Base-by-base conservation (phyloP, 176 grass and related monocot species). In the Avena eriantha region DNA sequence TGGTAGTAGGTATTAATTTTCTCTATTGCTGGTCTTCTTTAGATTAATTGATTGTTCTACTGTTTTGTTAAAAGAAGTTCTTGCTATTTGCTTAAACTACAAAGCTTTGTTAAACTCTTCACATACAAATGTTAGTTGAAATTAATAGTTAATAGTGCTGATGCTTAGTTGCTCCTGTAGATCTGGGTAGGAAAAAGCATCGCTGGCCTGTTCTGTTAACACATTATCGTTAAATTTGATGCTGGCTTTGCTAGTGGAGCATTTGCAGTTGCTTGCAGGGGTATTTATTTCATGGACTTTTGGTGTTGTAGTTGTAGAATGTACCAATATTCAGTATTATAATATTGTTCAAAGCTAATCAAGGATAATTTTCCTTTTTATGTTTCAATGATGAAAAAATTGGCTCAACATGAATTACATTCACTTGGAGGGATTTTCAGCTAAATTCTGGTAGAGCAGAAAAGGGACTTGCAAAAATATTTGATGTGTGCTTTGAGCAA, bases 401-500 rank as follows among this genome's bases (percentile, higher is more conserved):
- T 82, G 10, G 61, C 11, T 31, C 11, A 67, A 67, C 16, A 55
- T 58, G 34, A 48, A 3, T 46, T 49, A 9, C 15, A 58, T 77
- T 82, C 24, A 18, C 36, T 77, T 48, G 17, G 66, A 60, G 3
- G 34, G 7, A 2, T 48, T 76, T 83, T 69, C 33, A 72, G 10
- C 49, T 63, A 36, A 60, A 48, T 43, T 48, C 18, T 39, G 45
- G 21, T 61, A 51, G 9, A 74, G 67, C 43, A 80, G 47, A 86
- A 29, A 61, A 23, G 26, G 61, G 0, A 64, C 41, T 21, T 86
- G 59, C 23, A 61, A 49, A 14, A 51, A 10, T 81, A 64, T 75
- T 51, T 3, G 49, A n/a, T n/a, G 9, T 19, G 41, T 63, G 56
- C 56, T 75, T 84, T 76, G 82, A 73, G 39, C 69, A 83, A 73